Percentiles rank a stretch among this genome's conserved stretches.
Evolutionary conservation across 2,329 filamentous ascomycete species (phyloP).

Genomic region (Pyrenophora teres): DNA sequence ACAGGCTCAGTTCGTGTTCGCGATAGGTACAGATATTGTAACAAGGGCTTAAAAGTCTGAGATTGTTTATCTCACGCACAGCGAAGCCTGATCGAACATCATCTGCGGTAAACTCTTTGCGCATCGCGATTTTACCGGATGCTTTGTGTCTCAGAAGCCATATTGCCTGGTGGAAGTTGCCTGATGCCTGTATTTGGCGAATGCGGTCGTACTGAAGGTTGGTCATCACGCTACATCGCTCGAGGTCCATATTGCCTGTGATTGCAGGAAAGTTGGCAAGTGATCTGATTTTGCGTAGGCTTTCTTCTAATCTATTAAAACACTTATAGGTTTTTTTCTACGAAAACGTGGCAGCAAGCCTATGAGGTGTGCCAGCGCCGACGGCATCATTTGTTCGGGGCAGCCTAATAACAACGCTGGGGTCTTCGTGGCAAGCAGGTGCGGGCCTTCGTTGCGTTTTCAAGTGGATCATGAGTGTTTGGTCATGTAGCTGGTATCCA

Average conservation of each 20-base stretch:
- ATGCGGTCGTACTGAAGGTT: background rate
- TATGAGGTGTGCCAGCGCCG: too few species aligned
- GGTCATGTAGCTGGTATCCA: too few species aligned
- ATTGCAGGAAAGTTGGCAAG: background rate
- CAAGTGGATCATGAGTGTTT: too few species aligned
- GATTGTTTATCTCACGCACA: background rate
- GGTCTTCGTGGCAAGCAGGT: too few species aligned
- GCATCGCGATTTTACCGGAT: background rate
- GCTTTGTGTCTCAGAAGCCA: background rate
- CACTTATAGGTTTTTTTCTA: too few species aligned
- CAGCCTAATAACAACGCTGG: too few species aligned
- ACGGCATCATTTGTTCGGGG: too few species aligned
- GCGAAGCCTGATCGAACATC: background rate
- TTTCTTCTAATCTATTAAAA: too few species aligned
- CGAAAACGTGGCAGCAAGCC: too few species aligned
- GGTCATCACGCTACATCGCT: background rate
- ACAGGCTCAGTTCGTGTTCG: background rate
- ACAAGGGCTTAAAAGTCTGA: background rate
- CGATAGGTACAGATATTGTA: background rate
- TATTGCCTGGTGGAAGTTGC: background rate
- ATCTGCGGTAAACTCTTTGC: background rate
- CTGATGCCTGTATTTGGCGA: background rate
- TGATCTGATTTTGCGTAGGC: too few species aligned
- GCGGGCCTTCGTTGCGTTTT: too few species aligned
- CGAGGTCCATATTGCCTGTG: background rate